These are phyloP conservation scores for Prunus yedoensis DNA, from an alignment of 331 rosid genomes.

Conservation along the genomic window DNA sequence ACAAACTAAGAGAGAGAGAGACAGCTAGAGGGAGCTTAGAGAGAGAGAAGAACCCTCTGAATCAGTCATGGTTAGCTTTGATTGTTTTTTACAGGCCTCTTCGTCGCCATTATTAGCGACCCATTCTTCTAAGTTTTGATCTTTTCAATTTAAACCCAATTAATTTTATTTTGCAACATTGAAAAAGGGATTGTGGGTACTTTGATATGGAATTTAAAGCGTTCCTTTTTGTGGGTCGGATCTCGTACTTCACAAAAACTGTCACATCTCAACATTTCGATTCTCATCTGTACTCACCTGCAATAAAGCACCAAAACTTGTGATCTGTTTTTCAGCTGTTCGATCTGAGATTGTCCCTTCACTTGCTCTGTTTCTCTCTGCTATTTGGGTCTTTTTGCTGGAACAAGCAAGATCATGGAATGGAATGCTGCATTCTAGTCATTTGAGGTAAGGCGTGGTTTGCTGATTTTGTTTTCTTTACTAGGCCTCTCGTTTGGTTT, in stretches of 20 bases:
- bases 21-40: conserved; percentile 16
- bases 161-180: conserved; percentile 28
- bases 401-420: conserved; percentile 26
- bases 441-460: conserved; percentile 43
- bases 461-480: conserved; percentile 20
- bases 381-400: conserved; percentile 13
- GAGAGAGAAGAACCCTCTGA: conserved; percentile 29
- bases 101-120: conserved; percentile 38
- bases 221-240: conserved; percentile 67
- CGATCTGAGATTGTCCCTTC: conserved; percentile 43
- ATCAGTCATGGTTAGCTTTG: conserved; percentile 45
- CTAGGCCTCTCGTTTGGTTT: conserved; percentile 17
- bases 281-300: conserved; percentile 30
- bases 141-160: conserved; percentile 21
- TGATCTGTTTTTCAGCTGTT: conserved; percentile 47
- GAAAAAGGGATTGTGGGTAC: conserved; percentile 14
- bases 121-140: conserved; percentile 41
- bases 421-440: conserved; percentile 41
- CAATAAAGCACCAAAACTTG: conserved; percentile 43
- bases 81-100: conserved; percentile 37
- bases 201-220: conserved; percentile 34
- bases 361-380: conserved; percentile 12
- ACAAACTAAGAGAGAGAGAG: conserved; percentile 26
- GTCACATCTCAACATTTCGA: conserved; percentile 67
- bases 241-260: conserved; percentile 66